A percentile compares a stretch with the other conserved stretches of the same genome.
phyloP scores from a whole-genome alignment of 139 green algal species.

The Picochlorum sp. region DNA sequence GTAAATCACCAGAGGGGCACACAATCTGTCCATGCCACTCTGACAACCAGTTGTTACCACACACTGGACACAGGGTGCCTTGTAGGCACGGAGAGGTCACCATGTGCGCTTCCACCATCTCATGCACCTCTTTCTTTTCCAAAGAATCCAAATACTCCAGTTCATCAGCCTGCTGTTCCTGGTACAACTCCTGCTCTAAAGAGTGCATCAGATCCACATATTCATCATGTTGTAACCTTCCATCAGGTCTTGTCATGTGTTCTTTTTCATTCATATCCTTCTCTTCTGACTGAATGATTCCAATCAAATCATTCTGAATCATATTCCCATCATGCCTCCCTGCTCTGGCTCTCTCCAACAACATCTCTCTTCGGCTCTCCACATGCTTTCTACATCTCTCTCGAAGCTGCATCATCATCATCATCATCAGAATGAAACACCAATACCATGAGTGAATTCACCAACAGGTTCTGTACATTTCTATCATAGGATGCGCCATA shows the following conservation, averaged over 20 bases:
- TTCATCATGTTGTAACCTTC: constrained; percentile 1
- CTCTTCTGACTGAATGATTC: neutral
- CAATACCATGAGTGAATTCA: no score
- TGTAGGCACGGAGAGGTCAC: constrained; percentile 11
- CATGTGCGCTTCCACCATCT: neutral
- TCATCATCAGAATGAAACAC: no score
- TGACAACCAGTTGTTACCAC: constrained; percentile 10
- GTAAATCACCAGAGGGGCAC: constrained; percentile 25
- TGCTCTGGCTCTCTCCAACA: no score
- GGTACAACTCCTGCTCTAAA: neutral
- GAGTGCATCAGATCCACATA: constrained; percentile 16
- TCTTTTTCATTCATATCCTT: neutral
- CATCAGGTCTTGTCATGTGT: neutral
- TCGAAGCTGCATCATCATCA: no score
- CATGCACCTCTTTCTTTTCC: constrained; percentile 12
- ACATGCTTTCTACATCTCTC: no score
- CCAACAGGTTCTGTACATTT: no score
- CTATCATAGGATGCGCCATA: no score
- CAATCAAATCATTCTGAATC: neutral
- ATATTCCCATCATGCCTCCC: neutral
- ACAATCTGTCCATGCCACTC: constrained; percentile 16
- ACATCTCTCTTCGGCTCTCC: no score
- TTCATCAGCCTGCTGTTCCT: constrained; percentile 6
- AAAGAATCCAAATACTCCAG: constrained; percentile 10
- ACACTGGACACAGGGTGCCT: constrained; percentile 30